Base-by-base conservation (phyloP, 169 alveolate genomes). In the Plasmodium reichenowi region DNA sequence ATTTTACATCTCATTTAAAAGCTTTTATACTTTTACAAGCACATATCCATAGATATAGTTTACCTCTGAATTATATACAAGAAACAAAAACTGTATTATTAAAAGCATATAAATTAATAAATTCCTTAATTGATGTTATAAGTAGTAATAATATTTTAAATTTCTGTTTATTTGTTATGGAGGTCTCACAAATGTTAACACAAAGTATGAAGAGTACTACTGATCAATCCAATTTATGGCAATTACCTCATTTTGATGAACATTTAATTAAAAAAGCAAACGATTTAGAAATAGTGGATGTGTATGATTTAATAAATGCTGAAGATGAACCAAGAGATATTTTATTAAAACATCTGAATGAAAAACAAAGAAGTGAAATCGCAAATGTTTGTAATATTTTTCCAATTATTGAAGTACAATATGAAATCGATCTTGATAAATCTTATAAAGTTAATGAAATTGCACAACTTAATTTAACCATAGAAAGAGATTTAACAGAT, bases 121-220 rank as follows among this genome's bases (percentile, higher is more conserved):
- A 98, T 92, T 99, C 99, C 6, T 91, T 99, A 95, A 99, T 99
- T 20, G 99, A 99, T 89, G 99, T 99, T 60, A 96, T 98, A 6
- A 94, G 98, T 85, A 96, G 98, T 70, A 95, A 97, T 93, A 98
- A 98, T 56, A 97, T 98, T 97, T 96, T 98, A 88, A 94, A 94
- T 47, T 98, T 99, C 45, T 98, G 99, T 32, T 80, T 99, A 26
- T 93, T 95, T 63, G 97, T 98, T n/a, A 98, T 99, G 99, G 99
- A 97, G 71, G 93, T 98, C 20, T 95, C 98, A 80, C 99, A 99
- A 92, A 97, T 98, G 98, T 86, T 98, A 26, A 98, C 98, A 38
- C 99, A 99, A 96, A 99, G 99, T 54, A 72, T 99, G 62, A 83
- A 47, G 71, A 94, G 97, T 93, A 95, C 96, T 93, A 95, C 96